Evolutionary conservation across 2,329 filamentous ascomycete species (phyloP).

Genomic region (Colletotrichum sojae): DNA sequence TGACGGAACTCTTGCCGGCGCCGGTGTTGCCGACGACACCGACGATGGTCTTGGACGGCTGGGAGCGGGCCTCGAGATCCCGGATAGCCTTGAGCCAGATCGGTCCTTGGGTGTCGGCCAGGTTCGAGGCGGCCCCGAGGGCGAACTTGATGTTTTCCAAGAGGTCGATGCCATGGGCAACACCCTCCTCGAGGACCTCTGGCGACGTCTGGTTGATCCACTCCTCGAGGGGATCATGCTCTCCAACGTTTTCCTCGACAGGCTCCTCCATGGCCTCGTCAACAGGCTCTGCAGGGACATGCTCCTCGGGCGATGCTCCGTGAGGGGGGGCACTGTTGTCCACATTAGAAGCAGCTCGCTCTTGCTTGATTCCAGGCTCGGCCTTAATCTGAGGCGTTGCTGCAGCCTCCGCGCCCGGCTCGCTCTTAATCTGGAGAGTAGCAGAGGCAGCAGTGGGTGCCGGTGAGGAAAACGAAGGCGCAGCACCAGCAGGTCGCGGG

Average conservation of each 20-base stretch:
- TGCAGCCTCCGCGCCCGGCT: too few species aligned
- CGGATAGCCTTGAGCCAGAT: slow-evolving; percentile 31
- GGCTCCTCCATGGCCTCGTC: neutral
- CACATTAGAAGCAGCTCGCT: neutral
- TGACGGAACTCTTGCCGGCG: slow-evolving; percentile 73
- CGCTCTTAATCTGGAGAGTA: neutral
- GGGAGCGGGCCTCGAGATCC: slow-evolving; percentile 45
- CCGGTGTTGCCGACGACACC: slow-evolving; percentile 75
- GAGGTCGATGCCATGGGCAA: slow-evolving; percentile 24
- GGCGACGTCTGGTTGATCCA: slow-evolving; percentile 21
- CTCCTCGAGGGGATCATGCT: slow-evolving; percentile 11
- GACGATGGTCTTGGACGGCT: slow-evolving; percentile 57
- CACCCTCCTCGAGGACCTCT: slow-evolving; percentile 24
- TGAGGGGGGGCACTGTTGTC: too few species aligned
- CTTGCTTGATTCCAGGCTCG: slow-evolving; percentile 4
- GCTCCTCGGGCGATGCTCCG: neutral
- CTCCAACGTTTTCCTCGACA: neutral
- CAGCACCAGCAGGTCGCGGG: neutral
- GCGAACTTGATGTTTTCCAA: slow-evolving; percentile 25
- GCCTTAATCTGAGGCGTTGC: neutral
- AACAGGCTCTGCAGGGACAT: neutral
- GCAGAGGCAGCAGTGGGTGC: neutral
- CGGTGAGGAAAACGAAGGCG: neutral
- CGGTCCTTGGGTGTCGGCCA: slow-evolving; percentile 17
- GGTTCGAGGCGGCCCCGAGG: slow-evolving; percentile 1